Evolutionary conservation across 306 rosid species (phyloP).

Genomic region (Purshia tridentata): DNA sequence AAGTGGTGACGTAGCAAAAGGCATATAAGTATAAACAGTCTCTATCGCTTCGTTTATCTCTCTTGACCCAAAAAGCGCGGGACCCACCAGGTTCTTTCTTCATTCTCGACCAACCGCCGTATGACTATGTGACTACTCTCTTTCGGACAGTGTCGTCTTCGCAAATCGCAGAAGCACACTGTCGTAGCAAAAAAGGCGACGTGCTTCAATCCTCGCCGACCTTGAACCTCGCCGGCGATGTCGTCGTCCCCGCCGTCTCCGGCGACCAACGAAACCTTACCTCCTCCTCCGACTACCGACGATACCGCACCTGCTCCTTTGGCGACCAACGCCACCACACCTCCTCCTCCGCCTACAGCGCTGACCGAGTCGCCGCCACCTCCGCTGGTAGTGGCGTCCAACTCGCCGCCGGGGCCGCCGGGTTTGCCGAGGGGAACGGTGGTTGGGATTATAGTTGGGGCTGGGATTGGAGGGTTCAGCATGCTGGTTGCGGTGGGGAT

Average conservation of each 20-base stretch:
- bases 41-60: neutral
- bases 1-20: no score
- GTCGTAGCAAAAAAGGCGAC: neutral
- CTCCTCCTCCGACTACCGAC: slow-evolving; percentile 20
- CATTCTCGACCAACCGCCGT: neutral
- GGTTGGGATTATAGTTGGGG: slow-evolving; percentile 28
- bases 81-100: neutral
- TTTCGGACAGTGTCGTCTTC: neutral
- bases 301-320: neutral
- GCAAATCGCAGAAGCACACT: neutral
- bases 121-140: neutral
- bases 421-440: neutral
- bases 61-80: neutral
- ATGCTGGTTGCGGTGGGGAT: slow-evolving; percentile 32
- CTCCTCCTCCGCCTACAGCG: slow-evolving; percentile 23
- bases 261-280: neutral
- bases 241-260: slow-evolving; percentile 50
- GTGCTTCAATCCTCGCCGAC: neutral
- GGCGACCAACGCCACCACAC: neutral
- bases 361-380: slow-evolving; percentile 2
- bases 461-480: slow-evolving; percentile 35
- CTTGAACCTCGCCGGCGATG: slow-evolving; percentile 25
- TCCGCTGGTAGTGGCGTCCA: neutral
- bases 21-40: neutral
- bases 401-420: neutral